These are phyloP conservation scores for Sordaria brevicollis DNA, from an alignment of 495 filamentous ascomycete species.

Conservation along the genomic window DNA sequence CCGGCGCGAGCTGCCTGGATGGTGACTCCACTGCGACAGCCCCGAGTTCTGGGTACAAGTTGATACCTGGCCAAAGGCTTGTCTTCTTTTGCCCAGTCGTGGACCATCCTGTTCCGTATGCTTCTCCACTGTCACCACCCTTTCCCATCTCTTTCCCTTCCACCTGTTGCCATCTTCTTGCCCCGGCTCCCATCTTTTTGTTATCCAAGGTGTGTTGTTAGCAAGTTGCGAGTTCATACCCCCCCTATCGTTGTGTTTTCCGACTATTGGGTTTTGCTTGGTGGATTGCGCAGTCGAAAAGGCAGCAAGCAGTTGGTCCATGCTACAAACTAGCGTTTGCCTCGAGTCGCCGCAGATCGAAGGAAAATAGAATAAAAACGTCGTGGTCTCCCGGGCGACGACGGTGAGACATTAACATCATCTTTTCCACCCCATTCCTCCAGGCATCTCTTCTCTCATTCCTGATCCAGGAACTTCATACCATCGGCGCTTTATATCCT, in stretches of 20 bases:
- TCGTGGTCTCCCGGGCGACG: background rate
- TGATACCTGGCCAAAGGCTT: constrained; percentile 4
- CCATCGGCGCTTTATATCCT: background rate
- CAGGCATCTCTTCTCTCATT: background rate
- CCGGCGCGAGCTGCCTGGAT: constrained; percentile 11
- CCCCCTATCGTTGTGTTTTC: background rate
- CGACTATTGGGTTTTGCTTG: background rate
- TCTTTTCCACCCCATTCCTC: background rate
- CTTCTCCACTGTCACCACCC: background rate
- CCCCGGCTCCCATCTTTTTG: background rate
- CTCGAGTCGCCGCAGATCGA: background rate
- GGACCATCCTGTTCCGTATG: background rate
- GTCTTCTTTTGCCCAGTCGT: constrained; percentile 1
- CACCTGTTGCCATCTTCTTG: background rate
- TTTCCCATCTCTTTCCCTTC: background rate
- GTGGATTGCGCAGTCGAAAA: background rate
- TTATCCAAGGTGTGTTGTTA: background rate
- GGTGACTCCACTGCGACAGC: constrained; percentile 6
- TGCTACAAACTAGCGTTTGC: background rate
- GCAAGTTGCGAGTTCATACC: background rate
- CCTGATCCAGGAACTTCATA: background rate
- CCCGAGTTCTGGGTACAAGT: constrained; percentile 1
- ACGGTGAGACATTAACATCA: background rate
- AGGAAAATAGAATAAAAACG: background rate
- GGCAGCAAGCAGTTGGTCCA: background rate